These are phyloP conservation scores for Aspergillus amoenus DNA, from an alignment of 2,329 filamentous ascomycete species.

Conservation along the genomic window DNA sequence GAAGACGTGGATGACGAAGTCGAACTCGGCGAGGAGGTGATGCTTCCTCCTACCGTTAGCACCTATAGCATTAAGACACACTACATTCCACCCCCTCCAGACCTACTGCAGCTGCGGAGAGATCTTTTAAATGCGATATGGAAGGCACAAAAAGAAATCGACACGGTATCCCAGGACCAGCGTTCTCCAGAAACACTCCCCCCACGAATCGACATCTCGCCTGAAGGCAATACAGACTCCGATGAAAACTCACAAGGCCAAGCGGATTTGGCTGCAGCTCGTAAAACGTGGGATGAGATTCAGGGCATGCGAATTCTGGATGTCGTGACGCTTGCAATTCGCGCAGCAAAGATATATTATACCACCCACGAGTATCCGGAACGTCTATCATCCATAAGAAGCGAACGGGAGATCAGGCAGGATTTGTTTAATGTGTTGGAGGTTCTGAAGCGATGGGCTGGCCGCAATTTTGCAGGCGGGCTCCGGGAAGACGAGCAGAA, in stretches of 20 bases:
- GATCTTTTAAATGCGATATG: slow-evolving; percentile 67
- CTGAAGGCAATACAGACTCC: slow-evolving; percentile 38
- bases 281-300: slow-evolving; percentile 76
- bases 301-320: slow-evolving; percentile 92
- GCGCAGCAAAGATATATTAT: slow-evolving; percentile 94
- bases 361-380: slow-evolving; percentile 87
- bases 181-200: slow-evolving; percentile 29
- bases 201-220: slow-evolving; percentile 32
- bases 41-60: slow-evolving; percentile 95
- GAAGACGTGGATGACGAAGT: slow-evolving; percentile 56
- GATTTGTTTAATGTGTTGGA: slow-evolving; percentile 87
- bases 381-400: slow-evolving; percentile 79
- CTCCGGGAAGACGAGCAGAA: slow-evolving; percentile 74
- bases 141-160: slow-evolving; percentile 67
- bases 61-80: slow-evolving; percentile 88
- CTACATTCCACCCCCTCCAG: slow-evolving; percentile 78
- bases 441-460: slow-evolving; percentile 86
- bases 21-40: slow-evolving; percentile 69
- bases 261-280: slow-evolving; percentile 24
- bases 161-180: slow-evolving; percentile 40
- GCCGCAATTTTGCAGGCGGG: slow-evolving; percentile 80
- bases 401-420: slow-evolving; percentile 78
- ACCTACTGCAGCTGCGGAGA: slow-evolving; percentile 73
- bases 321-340: slow-evolving; percentile 90
- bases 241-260: slow-evolving; percentile 39